A percentile compares a stretch with the other conserved stretches of the same genome.
phyloP scores from a whole-genome alignment of 306 rosid species.

The Vigna radiata region DNA sequence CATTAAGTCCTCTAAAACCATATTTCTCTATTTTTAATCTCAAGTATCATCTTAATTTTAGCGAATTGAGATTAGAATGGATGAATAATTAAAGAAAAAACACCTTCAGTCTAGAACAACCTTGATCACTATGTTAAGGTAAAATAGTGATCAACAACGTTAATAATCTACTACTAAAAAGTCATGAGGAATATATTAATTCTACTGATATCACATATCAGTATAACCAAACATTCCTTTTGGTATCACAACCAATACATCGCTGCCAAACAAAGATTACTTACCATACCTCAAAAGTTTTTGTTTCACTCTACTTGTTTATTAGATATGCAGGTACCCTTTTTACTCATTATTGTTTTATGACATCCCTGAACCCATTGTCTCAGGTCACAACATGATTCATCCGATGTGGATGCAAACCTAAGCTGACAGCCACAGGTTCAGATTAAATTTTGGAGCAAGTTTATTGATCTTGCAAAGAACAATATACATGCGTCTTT shows the following conservation, averaged over 20 bases:
- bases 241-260: conserved; percentile 26
- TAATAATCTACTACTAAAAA: background rate
- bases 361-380: background rate
- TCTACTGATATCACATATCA: background rate
- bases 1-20: too few species aligned
- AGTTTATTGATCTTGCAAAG: background rate
- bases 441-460: conserved; percentile 7
- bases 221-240: background rate
- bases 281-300: conserved; percentile 1
- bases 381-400: background rate
- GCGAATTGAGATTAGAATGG: background rate
- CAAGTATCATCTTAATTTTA: background rate
- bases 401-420: background rate
- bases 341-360: background rate
- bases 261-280: background rate
- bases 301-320: background rate
- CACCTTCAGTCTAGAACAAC: background rate
- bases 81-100: background rate
- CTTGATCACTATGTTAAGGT: background rate
- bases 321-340: background rate
- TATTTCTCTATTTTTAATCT: too few species aligned
- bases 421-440: background rate
- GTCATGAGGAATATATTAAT: background rate
- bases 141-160: background rate
- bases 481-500: background rate